A percentile compares a stretch with the other conserved stretches of the same genome.
These are phyloP conservation scores for Passiflora organensis DNA, from an alignment of 345 rosid species.

Conservation along the genomic window DNA sequence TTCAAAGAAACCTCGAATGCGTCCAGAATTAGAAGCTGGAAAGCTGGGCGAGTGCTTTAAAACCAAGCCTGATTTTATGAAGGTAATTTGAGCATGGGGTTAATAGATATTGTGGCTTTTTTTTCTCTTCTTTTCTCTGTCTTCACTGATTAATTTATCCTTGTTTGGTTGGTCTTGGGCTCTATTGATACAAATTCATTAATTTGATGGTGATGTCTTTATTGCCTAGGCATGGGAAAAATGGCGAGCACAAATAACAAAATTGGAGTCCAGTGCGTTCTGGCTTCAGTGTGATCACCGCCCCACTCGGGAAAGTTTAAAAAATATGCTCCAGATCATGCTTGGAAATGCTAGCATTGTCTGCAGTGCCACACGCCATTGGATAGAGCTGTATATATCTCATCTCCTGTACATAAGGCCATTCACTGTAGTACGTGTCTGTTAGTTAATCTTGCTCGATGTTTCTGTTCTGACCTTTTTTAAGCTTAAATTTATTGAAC, in stretches of 20 bases:
- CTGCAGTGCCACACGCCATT: slow-evolving; percentile 53
- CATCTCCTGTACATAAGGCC: slow-evolving; percentile 81
- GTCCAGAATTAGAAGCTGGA: slow-evolving; percentile 57
- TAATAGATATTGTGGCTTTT: not conserved
- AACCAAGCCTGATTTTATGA: slow-evolving; percentile 86
- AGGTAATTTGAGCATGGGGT: slow-evolving; percentile 43
- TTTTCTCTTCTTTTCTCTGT: not conserved
- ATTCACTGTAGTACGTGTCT: slow-evolving; percentile 56
- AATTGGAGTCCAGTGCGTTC: slow-evolving; percentile 74
- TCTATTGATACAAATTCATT: not conserved
- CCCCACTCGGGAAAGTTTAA: slow-evolving; percentile 81
- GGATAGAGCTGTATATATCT: slow-evolving; percentile 80
- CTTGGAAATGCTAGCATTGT: slow-evolving; percentile 62
- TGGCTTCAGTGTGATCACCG: slow-evolving; percentile 87
- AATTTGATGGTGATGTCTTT: slow-evolving; percentile 1
- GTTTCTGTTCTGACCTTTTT: slow-evolving; percentile 5
- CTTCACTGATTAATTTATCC: not conserved
- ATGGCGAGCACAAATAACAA: slow-evolving; percentile 84
- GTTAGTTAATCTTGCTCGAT: not conserved
- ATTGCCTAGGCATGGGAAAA: slow-evolving; percentile 78
- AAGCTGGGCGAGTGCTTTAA: slow-evolving; percentile 77
- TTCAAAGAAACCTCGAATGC: slow-evolving; percentile 91
- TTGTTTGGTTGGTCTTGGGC: not conserved
- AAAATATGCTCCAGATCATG: slow-evolving; percentile 81
- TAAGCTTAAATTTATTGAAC: no score